phyloP scores from a whole-genome alignment of 2,329 filamentous ascomycete genomes.

The Fusarium coicis region DNA sequence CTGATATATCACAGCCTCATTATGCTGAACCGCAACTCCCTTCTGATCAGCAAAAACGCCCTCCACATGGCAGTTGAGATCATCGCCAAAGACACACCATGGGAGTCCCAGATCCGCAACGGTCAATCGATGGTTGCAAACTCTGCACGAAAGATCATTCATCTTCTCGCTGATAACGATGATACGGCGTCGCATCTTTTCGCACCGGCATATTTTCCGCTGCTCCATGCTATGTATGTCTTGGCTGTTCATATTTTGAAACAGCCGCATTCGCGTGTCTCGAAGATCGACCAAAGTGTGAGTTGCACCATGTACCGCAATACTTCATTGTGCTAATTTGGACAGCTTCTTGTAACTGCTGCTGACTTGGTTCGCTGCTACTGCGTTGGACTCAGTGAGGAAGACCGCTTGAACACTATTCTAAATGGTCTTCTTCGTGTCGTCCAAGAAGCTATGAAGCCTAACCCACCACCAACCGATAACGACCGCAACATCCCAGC shows the following conservation, averaged over 20 bases:
- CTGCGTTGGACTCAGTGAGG: not conserved
- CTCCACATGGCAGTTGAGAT: conserved; percentile 7
- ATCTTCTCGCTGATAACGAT: not conserved
- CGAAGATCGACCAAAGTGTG: conserved; percentile 8
- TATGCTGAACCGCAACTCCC: not conserved
- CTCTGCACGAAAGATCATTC: not conserved
- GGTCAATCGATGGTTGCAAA: conserved; percentile 11
- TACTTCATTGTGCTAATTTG: no score
- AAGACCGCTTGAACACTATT: rapidly evolving
- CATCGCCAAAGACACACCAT: not conserved
- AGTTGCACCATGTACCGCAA: not conserved
- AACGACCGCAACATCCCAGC: rapidly evolving
- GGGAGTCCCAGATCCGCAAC: conserved; percentile 2
- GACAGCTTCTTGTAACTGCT: not conserved
- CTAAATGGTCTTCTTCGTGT: not conserved
- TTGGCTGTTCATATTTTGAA: conserved; percentile 1
- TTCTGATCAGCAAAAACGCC: not conserved
- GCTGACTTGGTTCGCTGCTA: not conserved
- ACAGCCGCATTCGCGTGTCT: conserved; percentile 1
- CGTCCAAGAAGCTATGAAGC: conserved; percentile 3
- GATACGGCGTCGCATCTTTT: not conserved
- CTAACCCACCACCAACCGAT: rapidly evolving
- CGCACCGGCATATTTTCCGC: not conserved
- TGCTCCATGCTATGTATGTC: conserved; percentile 1
- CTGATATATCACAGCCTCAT: not conserved